Evolutionary conservation across 208 protist genomes (phyloP).

Genomic region (Trichomonas gallinae): DNA sequence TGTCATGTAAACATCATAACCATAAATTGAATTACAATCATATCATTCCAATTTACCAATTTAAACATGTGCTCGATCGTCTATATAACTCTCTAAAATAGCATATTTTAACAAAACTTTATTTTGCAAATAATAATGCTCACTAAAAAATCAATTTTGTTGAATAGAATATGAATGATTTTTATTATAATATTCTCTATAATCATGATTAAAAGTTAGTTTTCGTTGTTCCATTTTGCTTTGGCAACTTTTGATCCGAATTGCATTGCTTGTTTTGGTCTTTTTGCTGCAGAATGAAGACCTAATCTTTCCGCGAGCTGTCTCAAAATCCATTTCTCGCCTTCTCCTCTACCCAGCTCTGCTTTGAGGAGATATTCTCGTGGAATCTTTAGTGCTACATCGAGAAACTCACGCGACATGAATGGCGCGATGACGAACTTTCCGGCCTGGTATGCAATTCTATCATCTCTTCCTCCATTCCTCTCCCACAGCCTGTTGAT

Average conservation of each 20-base stretch:
- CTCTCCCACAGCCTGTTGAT: not conserved
- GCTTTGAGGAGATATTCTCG: not conserved
- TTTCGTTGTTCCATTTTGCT: not conserved
- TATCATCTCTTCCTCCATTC: constrained; percentile 17
- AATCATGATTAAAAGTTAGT: too few species aligned
- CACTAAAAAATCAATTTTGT: too few species aligned
- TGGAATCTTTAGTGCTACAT: not conserved
- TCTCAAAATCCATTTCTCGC: constrained; percentile 14
- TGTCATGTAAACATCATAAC: too few species aligned
- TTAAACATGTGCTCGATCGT: too few species aligned
- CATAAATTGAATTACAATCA: too few species aligned
- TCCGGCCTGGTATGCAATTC: not conserved
- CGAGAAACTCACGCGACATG: not conserved
- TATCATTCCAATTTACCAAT: too few species aligned
- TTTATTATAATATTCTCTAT: too few species aligned
- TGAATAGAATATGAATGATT: too few species aligned
- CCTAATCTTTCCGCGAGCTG: not conserved
- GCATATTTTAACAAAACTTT: too few species aligned
- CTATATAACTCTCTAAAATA: too few species aligned
- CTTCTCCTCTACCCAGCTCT: not conserved
- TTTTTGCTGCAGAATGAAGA: not conserved
- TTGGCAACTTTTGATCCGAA: not conserved
- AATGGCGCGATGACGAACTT: not conserved
- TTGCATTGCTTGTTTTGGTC: constrained; percentile 20
- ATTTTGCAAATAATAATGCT: too few species aligned